Percentiles rank a stretch among this genome's conserved stretches.
Conservation (phyloP, 1,284 basidiomycete species). For the Xerocomus amazonicus region DNA sequence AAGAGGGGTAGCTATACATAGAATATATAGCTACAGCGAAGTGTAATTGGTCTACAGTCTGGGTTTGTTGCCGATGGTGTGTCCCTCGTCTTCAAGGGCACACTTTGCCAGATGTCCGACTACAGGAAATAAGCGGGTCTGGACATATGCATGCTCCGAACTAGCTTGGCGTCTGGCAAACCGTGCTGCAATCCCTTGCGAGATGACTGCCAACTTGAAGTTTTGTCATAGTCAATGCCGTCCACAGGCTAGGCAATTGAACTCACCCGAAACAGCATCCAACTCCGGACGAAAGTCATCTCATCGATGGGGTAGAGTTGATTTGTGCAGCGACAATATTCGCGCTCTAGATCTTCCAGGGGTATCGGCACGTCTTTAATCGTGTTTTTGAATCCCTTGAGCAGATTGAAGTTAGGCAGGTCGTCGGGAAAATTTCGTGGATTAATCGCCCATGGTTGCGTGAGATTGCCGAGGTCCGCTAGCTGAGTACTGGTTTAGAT, state of each 20-base stretch:
- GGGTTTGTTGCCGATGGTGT: constrained; percentile 32
- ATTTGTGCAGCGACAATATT: constrained; percentile 64
- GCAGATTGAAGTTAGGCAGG: constrained; percentile 14
- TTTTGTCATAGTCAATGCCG: constrained; percentile 1
- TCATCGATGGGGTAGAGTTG: constrained; percentile 69
- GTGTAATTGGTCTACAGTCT: constrained; percentile 34
- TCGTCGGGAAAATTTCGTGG: constrained; percentile 36
- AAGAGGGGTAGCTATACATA: constrained; percentile 14
- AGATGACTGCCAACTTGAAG: constrained; percentile 75
- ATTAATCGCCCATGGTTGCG: constrained; percentile 79
- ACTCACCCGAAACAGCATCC: constrained; percentile 83
- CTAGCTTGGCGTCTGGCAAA: constrained; percentile 83
- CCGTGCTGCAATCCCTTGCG: constrained; percentile 92
- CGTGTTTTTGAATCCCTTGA: constrained; percentile 64
- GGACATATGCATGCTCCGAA: constrained; percentile 67
- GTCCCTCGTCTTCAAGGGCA: constrained; percentile 53
- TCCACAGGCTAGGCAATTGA: background rate
- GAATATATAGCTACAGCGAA: background rate
- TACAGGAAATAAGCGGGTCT: constrained; percentile 57
- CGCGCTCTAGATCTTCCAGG: constrained; percentile 71
- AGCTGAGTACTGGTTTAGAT: constrained; percentile 45
- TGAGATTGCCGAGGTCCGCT: constrained; percentile 89
- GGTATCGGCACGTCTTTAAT: constrained; percentile 57
- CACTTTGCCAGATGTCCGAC: constrained; percentile 62
- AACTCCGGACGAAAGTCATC: constrained; percentile 79